Evolutionary conservation across 208 protist species (phyloP), one percentile per base, ranked within the genome.

Genomic region (Leptomonas pyrrhocoris): DNA sequence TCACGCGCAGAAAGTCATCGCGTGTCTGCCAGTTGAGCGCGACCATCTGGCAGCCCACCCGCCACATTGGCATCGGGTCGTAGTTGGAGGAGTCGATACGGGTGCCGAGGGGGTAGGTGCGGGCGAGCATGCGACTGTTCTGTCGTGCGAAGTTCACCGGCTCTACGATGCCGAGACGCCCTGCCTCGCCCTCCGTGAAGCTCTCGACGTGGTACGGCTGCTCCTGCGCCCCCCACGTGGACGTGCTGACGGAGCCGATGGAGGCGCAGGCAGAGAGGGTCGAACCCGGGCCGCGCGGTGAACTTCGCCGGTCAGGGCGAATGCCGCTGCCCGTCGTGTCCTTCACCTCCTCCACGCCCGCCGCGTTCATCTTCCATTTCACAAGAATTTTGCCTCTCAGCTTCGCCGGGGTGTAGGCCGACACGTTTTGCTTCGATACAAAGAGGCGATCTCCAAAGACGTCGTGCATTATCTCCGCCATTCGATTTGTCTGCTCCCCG

Each of bases 1-100:
- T 98, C 21, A 96, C 56, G 28, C 86, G 80, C 75, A 84, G 79
- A 54, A 79, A 56, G 36, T 78, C 68, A 27, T 81, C 80, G 50
- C 86, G 74, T 1, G 84, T 84, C 66, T 98, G 97, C 77, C 84
- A 97, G 83, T 98, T 98, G 4, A 98, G 68, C 16, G 96, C 96
- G 13, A 94, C 89, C 9, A 98, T 60, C 74, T 98, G 95, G 56
- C 79, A 93, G 9, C 97, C 94, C n/a, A 57, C 45, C 36, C 77
- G 82, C 92, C 90, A 98, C 49, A 81, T 67, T 8, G 83, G 56
- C 36, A 83, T 68, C 13, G 95, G 96, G 66, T 97, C 67, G 68
- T 96, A 98, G 84, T 99, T 99, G 68, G 73, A 92, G 42, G 84
- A 94, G 62, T 89, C 78, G 62, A 98, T 82, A 58, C 97, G 88